Evolutionary conservation across 2,329 filamentous ascomycete genomes (phyloP), one percentile per base, ranked within the genome.

Genomic region (Beauveria australis): DNA sequence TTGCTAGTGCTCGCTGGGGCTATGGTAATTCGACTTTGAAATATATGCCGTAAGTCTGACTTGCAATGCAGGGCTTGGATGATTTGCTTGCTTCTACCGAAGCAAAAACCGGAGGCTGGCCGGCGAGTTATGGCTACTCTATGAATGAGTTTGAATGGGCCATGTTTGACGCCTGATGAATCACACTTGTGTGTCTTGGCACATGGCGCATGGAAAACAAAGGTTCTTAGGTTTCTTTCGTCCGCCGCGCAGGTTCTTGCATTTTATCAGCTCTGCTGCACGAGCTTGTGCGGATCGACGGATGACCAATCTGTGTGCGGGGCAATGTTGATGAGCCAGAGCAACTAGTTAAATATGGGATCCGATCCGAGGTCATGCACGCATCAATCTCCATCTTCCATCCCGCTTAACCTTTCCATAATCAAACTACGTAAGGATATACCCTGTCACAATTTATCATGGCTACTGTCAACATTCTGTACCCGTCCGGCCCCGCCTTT

Each of bases 401-500:
- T 41, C 54, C 28, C 28, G 28, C 28, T 30, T 41, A 30, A 26
- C 14, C 41, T 9, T 33, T 56, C 43, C 7, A 44, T 22, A 44
- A 52, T 19, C 5, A 46, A 3, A 22, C 2, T 16, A 9, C 12
- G 10, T 2, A 26, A 57, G 10, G 5, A 5, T 0, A 19, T 19
- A 22, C 8, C 10, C 10, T 4, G 8, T 53, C n/a, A 33, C 18
- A 22, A 44, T 43, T 3, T 1, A n/a, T 3, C 40, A 55, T 55
- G 63, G 33, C 63, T 30, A 63, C 64, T 62, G 44, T 70, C 57
- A 67, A 67, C 33, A 67, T 75, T 30, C 60, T 76, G 47, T 81
- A 81, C 67, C 76, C 78, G 4, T 67, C 70, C 53, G 74, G 69
- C n/a, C 66, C 68, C 43, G 70, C 69, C 62, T 81, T 81, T 71